phyloP scores from a whole-genome alignment of 257 asterid genomes.

The Nicotiana sylvestris region DNA sequence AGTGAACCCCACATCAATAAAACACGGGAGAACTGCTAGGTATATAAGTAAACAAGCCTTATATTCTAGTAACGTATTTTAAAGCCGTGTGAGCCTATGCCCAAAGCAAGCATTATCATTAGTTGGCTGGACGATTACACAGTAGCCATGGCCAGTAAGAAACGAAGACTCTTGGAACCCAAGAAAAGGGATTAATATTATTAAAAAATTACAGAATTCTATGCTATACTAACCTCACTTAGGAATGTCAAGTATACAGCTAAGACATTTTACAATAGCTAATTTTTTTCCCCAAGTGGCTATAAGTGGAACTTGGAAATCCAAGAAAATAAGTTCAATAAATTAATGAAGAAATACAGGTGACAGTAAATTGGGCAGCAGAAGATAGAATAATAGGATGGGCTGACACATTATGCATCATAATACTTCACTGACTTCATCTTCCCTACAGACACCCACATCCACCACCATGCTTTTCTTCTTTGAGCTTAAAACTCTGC shows the following conservation, averaged over 20 bases:
- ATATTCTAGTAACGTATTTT: no score
- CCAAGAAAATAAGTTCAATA: slow-evolving; percentile 11
- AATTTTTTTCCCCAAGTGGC: not conserved
- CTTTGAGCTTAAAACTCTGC: slow-evolving; percentile 49
- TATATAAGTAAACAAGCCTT: no score
- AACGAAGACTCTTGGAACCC: not conserved
- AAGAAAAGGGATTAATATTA: not conserved
- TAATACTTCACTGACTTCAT: slow-evolving; percentile 49
- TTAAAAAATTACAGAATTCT: not conserved
- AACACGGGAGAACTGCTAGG: no score
- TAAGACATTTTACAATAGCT: not conserved
- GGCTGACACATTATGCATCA: not conserved
- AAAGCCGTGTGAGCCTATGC: no score
- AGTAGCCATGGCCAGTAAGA: no score
- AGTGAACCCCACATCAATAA: no score
- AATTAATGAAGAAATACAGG: slow-evolving; percentile 33
- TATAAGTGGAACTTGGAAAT: slow-evolving; percentile 5
- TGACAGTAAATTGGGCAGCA: not conserved
- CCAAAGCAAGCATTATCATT: no score
- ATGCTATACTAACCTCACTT: not conserved
- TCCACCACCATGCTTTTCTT: slow-evolving; percentile 45
- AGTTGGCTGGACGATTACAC: no score
- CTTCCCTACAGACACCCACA: slow-evolving; percentile 67
- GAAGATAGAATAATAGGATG: slow-evolving; percentile 2
- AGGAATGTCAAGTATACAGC: not conserved